A percentile compares a stretch with the other conserved stretches of the same genome.
Evolutionary conservation across 2,329 filamentous ascomycete species (phyloP).

Genomic region (Monosporascus cannonballus): DNA sequence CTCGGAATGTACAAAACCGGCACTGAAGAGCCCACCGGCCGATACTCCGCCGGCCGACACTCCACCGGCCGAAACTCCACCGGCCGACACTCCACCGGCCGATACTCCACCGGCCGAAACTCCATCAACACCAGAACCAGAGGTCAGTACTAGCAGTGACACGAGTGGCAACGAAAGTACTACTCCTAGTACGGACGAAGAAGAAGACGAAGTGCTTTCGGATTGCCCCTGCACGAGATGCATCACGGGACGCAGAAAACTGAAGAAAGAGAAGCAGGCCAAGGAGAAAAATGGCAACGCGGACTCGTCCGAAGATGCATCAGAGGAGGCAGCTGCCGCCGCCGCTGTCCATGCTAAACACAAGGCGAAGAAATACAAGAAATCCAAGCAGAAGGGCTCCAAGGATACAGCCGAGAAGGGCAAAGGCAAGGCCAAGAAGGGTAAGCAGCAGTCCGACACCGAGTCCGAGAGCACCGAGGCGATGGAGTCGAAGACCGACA

Average conservation of each 20-base stretch:
- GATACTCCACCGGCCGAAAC: too few relatives aligned
- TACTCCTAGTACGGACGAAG: slow-evolving; percentile 13
- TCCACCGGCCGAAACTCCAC: too few relatives aligned
- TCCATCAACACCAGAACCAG: slow-evolving; percentile 8
- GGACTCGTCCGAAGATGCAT: slow-evolving; percentile 4
- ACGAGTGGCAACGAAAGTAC: slow-evolving; percentile 10
- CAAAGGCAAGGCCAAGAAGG: slow-evolving; percentile 7
- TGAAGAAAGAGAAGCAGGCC: slow-evolving; percentile 21
- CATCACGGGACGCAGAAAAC: slow-evolving; percentile 17
- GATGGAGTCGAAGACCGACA: slow-evolving; percentile 1
- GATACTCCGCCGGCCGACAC: slow-evolving; percentile 2
- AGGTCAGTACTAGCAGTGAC: slow-evolving; percentile 11
- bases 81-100: too few relatives aligned
- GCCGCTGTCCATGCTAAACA: slow-evolving; percentile 9
- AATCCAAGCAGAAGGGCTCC: slow-evolving; percentile 5
- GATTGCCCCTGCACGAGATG: slow-evolving; percentile 30
- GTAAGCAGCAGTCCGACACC: slow-evolving; percentile 4
- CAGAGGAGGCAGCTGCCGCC: slow-evolving; percentile 3
- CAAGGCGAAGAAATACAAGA: slow-evolving; percentile 8
- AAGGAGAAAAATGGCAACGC: slow-evolving; percentile 8
- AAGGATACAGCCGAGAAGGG: slow-evolving; percentile 2
- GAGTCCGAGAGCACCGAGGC: slow-evolving; percentile 6
- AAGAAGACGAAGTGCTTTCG: slow-evolving; percentile 27
- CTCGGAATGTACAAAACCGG: slow-evolving; percentile 26
- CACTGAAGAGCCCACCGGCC: slow-evolving; percentile 27